Base-by-base conservation (phyloP, 2,329 filamentous ascomycete species). In the Alternaria solani region DNA sequence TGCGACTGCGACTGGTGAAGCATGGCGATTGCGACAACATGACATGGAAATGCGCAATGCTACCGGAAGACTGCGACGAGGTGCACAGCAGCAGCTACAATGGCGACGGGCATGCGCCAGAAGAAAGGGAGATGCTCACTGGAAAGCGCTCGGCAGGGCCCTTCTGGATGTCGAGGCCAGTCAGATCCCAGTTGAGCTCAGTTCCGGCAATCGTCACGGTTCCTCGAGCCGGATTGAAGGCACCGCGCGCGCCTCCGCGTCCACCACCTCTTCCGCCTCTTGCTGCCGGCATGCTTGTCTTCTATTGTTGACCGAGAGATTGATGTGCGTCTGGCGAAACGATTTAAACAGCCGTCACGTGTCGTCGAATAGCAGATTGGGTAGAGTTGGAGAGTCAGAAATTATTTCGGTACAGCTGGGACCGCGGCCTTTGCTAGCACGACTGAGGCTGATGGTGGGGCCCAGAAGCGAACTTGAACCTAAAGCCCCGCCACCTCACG, bases 91-190 rank as follows among this genome's bases (percentile, higher is more conserved):
- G 39, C 18, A 32, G 54, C 14, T 30, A 46, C 49, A 38, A 51
- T 18, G 28, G 26, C 26, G 34, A 32, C 30, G 38, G 41, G 9
- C n/a, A 18, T 48, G 52, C 34, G 53, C 36, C 41, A 47, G 57
- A 42, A 44, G 28, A 38, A 32, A 46, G 43, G 25, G 53, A 43
- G 42, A 30, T 46, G 62, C 76, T 70, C 69, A 80, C 78, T 54
- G 80, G 79, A 69, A 80, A 81, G 53, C 76, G 74, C 65, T 79
- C 78, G 48, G 75, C 75, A 25, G 80, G 80, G 43, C 74, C 76
- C 44, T 72, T 77, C 58, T 78, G 71, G 6, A 81, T 73, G 25
- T 80, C 76, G 42, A 80, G 72, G 58, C 80, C 77, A 56, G 69
- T 70, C 55, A 79, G 70, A 57, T 80, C 79, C 78, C 77, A 80